Percentiles rank a stretch among this genome's conserved stretches.
These are phyloP conservation scores for Rhodomyrtus tomentosa DNA, from an alignment of 345 rosid genomes.

Conservation along the genomic window DNA sequence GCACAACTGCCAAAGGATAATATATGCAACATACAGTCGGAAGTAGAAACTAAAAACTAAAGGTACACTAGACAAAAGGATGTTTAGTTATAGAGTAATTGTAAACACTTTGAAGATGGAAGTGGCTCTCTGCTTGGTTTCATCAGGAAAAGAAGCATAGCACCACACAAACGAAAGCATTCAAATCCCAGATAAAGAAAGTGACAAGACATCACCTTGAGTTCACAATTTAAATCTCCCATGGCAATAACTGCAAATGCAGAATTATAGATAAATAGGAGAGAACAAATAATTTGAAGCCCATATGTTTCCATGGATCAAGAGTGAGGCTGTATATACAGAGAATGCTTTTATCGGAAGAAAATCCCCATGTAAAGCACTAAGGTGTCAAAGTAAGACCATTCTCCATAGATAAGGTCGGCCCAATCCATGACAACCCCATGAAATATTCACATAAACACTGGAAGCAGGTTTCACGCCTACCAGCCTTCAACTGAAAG, in stretches of 20 bases:
- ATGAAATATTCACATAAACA: background rate
- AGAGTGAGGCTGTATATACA: background rate
- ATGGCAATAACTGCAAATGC: background rate
- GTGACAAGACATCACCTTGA: background rate
- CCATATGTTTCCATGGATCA: background rate
- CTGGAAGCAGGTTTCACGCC: background rate
- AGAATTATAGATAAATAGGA: background rate
- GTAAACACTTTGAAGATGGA: background rate
- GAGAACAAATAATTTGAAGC: background rate
- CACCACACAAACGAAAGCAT: background rate
- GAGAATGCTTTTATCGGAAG: background rate
- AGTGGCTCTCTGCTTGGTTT: background rate
- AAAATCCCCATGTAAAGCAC: background rate
- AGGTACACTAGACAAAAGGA: background rate
- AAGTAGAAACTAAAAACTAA: background rate
- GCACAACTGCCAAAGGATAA: background rate
- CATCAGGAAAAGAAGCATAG: background rate
- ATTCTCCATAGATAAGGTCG: background rate
- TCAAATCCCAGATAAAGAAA: background rate
- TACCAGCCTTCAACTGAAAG: background rate
- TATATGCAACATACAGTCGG: background rate
- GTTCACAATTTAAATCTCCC: background rate
- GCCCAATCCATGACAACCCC: background rate
- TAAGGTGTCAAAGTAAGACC: background rate
- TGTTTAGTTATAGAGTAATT: background rate